A percentile compares a stretch with the other conserved stretches of the same genome.
phyloP scores from a whole-genome alignment of 768 basidiomycete genomes.

The Agaricus subrufescens region DNA sequence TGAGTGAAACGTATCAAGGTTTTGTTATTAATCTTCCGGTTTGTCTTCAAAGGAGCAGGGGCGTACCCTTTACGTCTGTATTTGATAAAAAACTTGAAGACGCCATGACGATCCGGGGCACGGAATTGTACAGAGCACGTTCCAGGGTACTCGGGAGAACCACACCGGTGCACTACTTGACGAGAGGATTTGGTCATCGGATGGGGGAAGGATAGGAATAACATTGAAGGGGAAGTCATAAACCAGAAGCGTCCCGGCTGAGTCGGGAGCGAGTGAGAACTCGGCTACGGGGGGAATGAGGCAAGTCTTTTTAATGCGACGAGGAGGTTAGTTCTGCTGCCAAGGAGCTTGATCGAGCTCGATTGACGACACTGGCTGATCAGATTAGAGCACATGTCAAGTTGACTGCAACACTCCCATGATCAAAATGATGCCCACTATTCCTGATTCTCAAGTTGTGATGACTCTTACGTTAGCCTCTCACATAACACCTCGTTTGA shows the following conservation, averaged over 20 bases:
- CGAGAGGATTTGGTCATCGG: conserved; percentile 35
- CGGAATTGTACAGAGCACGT: conserved; percentile 82
- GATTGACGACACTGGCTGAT: too few species aligned
- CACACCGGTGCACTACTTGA: conserved; percentile 55
- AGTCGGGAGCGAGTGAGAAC: conserved; percentile 86
- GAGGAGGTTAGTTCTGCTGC: conserved; percentile 76
- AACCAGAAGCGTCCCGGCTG: conserved; percentile 75
- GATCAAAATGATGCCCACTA: too few species aligned
- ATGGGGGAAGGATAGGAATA: conserved; percentile 56
- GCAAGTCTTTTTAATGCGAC: conserved; percentile 74
- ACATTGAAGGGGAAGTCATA: conserved; percentile 78
- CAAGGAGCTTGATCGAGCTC: conserved; percentile 35
- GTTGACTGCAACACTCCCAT: too few species aligned
- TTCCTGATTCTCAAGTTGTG: too few species aligned
- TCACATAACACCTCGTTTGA: too few species aligned
- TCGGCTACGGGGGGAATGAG: conserved; percentile 80
- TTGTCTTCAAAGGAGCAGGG: background rate
- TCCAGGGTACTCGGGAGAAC: conserved; percentile 53
- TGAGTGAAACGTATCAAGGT: conserved; percentile 41
- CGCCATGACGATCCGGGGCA: conserved; percentile 93
- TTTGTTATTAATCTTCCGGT: conserved; percentile 3
- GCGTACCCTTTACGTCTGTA: conserved; percentile 85
- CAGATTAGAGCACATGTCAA: too few species aligned
- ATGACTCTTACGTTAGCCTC: too few species aligned
- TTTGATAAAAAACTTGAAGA: conserved; percentile 95